These are phyloP conservation scores for Cryptosporidium sp. DNA, from an alignment of 169 alveolate genomes.

Conservation along the genomic window DNA sequence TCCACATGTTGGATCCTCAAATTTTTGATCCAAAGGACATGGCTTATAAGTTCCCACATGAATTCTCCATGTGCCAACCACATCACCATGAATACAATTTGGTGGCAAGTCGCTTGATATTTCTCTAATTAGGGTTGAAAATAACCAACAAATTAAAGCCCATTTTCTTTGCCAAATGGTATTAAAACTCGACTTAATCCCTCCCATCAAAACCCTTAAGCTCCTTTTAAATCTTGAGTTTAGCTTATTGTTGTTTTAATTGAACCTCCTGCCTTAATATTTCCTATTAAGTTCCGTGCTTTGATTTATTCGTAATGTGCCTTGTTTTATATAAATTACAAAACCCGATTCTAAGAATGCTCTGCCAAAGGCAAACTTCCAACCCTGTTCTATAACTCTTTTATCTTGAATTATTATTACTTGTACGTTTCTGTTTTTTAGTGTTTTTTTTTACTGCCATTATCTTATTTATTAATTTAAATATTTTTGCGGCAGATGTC, in stretches of 20 bases:
- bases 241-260: too few relatives aligned
- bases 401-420: too few relatives aligned
- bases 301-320: too few relatives aligned
- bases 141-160: not conserved
- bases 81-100: constrained; percentile 71
- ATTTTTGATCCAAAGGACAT: constrained; percentile 17
- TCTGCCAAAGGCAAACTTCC: not conserved
- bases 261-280: not conserved
- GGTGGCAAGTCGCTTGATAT: constrained; percentile 67
- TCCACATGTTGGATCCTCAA: constrained; percentile 65
- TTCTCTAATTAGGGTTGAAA: not conserved
- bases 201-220: not conserved
- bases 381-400: not conserved
- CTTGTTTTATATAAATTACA: too few relatives aligned
- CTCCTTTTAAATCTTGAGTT: not conserved
- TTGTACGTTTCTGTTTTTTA: not conserved
- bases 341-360: not conserved
- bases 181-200: not conserved
- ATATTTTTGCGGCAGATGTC: not conserved
- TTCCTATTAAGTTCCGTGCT: too few relatives aligned
- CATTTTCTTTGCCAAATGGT: not conserved
- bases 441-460: not conserved
- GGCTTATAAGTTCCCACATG: constrained; percentile 58
- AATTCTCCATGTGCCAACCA: constrained; percentile 53
- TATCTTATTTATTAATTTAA: too few relatives aligned